Percentiles rank a stretch among this genome's conserved stretches.
phyloP scores from a whole-genome alignment of 495 filamentous ascomycete genomes.

The Tuber brumale region DNA sequence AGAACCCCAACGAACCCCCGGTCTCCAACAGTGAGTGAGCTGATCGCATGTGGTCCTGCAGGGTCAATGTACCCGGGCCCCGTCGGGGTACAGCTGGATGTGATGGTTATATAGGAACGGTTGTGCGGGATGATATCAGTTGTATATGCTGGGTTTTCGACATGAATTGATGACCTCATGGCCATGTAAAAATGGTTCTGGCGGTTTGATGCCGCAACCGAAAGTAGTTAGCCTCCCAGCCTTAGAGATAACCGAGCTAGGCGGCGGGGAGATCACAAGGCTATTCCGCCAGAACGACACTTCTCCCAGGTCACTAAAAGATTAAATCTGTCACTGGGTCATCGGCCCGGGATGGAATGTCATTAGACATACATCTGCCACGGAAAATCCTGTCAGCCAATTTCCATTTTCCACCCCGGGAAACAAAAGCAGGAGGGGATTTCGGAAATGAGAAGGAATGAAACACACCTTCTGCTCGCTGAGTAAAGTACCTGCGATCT shows the following conservation, averaged over 20 bases:
- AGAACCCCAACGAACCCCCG: constrained; percentile 76
- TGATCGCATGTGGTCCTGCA: constrained; percentile 61
- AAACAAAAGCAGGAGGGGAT: no score
- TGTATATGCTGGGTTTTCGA: constrained; percentile 64
- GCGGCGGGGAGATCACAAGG: constrained; percentile 20
- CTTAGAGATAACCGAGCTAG: neutral
- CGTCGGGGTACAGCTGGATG: constrained; percentile 51
- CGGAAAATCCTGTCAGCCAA: constrained; percentile 19
- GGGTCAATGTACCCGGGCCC: constrained; percentile 55
- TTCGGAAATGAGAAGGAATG: constrained; percentile 8
- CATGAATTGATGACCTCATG: constrained; percentile 61
- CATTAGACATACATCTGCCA: constrained; percentile 23
- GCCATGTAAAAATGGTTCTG: constrained; percentile 57
- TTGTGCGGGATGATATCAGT: constrained; percentile 55
- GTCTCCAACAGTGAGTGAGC: constrained; percentile 69
- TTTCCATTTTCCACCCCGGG: neutral
- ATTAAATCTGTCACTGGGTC: constrained; percentile 12
- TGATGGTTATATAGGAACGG: constrained; percentile 58
- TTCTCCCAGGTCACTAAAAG: no score
- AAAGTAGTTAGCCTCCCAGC: neutral
- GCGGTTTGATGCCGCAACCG: constrained; percentile 38
- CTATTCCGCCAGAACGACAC: constrained; percentile 40
- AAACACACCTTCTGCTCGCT: constrained; percentile 34
- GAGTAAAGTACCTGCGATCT: constrained; percentile 32
- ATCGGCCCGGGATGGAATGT: constrained; percentile 19